Conservation (phyloP, 2,329 filamentous ascomycete genomes). For the Sporothrix phasma region DNA sequence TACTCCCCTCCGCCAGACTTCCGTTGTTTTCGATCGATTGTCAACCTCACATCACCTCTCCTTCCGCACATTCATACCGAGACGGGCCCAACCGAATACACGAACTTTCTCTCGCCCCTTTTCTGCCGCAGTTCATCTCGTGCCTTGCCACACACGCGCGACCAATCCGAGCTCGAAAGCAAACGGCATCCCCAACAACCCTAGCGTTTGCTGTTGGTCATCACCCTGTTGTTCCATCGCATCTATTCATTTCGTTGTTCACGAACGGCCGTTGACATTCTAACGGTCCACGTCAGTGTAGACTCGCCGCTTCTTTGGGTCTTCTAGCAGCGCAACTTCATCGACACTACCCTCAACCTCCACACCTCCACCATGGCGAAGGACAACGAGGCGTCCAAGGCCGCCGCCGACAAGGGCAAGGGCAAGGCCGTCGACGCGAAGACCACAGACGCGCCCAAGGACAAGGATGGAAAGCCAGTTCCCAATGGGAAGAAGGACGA, state of each 20-base stretch:
- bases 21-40: neutral
- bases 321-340: neutral
- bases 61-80: neutral
- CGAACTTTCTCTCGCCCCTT: too few species aligned
- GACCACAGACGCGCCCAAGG: conserved; percentile 46
- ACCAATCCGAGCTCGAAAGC: neutral
- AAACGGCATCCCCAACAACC: neutral
- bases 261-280: neutral
- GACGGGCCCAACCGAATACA: neutral
- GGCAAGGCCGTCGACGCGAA: conserved; percentile 74
- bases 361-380: conserved; percentile 62
- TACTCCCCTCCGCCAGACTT: conserved; percentile 8
- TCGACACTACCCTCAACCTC: too few species aligned
- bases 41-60: conserved; percentile 1
- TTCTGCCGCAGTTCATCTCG: too few species aligned
- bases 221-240: conserved; percentile 8
- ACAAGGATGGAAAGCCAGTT: conserved; percentile 60
- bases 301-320: neutral
- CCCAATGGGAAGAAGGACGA: conserved; percentile 70
- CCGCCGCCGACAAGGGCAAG: conserved; percentile 76
- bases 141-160: too few species aligned
- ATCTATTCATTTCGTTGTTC: neutral
- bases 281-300: neutral
- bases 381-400: conserved; percentile 76
- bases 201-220: neutral